Base-by-base conservation (phyloP, 768 basidiomycete species). In the Clitopilus hobsonii region DNA sequence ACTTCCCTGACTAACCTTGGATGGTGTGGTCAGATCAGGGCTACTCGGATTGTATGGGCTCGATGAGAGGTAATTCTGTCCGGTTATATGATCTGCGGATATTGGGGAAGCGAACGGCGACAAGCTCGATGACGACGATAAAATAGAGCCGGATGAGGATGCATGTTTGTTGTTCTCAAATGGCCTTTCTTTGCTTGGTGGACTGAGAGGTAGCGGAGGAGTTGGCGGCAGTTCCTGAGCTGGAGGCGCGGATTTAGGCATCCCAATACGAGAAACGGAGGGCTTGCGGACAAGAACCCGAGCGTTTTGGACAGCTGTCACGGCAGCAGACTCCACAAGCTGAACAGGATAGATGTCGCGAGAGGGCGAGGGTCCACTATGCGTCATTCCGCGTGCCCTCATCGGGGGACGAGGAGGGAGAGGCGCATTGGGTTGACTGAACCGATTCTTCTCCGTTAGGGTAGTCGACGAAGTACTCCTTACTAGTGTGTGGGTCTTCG, bases 331-430 rank as follows among this genome's bases (percentile, higher is more conserved):
- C 18, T 11, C 18, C 3, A 18, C 8, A 20, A 20, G 18, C 3
- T 45, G 10, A 5, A 20, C 18, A 16, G 41, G 41, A 23, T 45
- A 45, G n/a, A 45, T 18, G 18, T 45, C 41, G 22, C n/a, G 41
- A 45, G n/a, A 18, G 22, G 41, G 3, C 22, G 22, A 20, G 22
- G 32, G 32, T n/a, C 66, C 71, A 41, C 65, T 67, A 38, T 81
- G 79, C 10, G 80, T 80, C 68, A 81, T 70, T 18, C 80, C 78
- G 59, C 79, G 68, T n/a, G 78, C 68, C 24, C 78, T 74, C 67
- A 74, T 69, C 13, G 65, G 69, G 18, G 77, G 74, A n/a, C 78
- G 72, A 38, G 67, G 58, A 22, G 63, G 60, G 18, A 63, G 59
- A 28, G 58, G 55, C 8, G 67, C 56, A 23, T 71, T 69, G 7